These are phyloP conservation scores for Dysphania ambrosioides DNA, from an alignment of 148 eudicot species.

Conservation along the genomic window DNA sequence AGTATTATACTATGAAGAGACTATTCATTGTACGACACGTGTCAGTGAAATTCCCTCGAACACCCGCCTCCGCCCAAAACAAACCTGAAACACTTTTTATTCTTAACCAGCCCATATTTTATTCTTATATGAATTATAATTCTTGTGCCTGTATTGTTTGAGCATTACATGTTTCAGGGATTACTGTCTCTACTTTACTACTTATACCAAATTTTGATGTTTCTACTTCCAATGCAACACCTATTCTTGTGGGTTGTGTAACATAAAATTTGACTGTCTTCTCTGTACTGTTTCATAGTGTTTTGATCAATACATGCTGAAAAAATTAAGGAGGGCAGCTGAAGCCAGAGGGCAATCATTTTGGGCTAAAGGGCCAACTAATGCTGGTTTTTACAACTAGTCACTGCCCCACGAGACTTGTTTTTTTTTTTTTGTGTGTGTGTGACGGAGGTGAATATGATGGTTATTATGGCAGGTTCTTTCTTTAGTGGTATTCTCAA, in stretches of 20 bases:
- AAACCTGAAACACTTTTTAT: too few relatives aligned
- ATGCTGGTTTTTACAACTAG: slow-evolving; percentile 90
- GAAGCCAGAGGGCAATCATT: slow-evolving; percentile 79
- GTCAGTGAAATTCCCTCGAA: too few relatives aligned
- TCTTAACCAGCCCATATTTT: too few relatives aligned
- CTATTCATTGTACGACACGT: too few relatives aligned
- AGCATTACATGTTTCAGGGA: neutral
- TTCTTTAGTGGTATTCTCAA: slow-evolving; percentile 89
- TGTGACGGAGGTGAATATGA: slow-evolving; percentile 97
- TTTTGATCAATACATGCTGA: slow-evolving; percentile 82
- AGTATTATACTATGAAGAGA: too few relatives aligned
- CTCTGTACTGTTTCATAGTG: slow-evolving; percentile 51
- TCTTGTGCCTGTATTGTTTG: slow-evolving; percentile 2
- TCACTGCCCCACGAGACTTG: slow-evolving; percentile 92
- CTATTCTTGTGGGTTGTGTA: slow-evolving; percentile 2
- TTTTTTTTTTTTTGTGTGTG: too few relatives aligned
- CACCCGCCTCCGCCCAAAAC: too few relatives aligned
- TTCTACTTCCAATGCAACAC: neutral
- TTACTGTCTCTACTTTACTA: neutral
- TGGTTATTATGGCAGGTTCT: slow-evolving; percentile 89
- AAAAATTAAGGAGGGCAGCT: slow-evolving; percentile 81
- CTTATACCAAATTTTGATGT: neutral
- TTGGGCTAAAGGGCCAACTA: slow-evolving; percentile 89
- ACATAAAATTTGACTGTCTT: neutral
- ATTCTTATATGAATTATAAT: neutral